A percentile compares a stretch with the other conserved stretches of the same genome.
Evolutionary conservation across 495 filamentous ascomycete genomes (phyloP).

Genomic region (Trichocladium antarcticum): DNA sequence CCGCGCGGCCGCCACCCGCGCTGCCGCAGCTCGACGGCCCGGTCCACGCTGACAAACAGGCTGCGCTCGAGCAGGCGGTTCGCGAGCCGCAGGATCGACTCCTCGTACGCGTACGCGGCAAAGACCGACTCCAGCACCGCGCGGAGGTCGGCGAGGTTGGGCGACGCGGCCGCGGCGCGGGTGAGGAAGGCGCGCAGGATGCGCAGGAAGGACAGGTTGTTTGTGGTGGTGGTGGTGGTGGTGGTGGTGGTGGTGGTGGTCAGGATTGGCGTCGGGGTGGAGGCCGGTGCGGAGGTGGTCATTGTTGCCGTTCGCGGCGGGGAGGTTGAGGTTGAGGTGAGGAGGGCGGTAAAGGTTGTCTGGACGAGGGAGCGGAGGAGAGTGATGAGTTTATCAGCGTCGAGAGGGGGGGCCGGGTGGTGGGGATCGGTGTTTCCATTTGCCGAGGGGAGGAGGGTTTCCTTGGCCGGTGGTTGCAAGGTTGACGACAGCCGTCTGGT

Average conservation of each 20-base stretch:
- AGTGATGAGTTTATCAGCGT: constrained; percentile 47
- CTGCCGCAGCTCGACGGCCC: constrained; percentile 63
- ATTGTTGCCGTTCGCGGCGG: constrained; percentile 23
- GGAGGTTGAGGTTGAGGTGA: constrained; percentile 51
- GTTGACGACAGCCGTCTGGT: constrained; percentile 45
- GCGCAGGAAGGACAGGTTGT: constrained; percentile 70
- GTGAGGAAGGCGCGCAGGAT: constrained; percentile 86
- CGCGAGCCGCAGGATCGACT: constrained; percentile 71
- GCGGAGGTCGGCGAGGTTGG: constrained; percentile 77
- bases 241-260: constrained; percentile 45
- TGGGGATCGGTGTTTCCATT: constrained; percentile 17
- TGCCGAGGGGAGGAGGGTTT: constrained; percentile 4
- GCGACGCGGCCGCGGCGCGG: constrained; percentile 66
- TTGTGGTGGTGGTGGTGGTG: constrained; percentile 8
- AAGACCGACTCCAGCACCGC: constrained; percentile 80
- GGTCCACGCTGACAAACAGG: constrained; percentile 72
- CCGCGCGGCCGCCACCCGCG: constrained; percentile 80
- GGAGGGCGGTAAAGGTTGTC: constrained; percentile 77
- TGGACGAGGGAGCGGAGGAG: constrained; percentile 71
- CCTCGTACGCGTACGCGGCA: constrained; percentile 88
- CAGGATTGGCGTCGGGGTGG: constrained; percentile 76
- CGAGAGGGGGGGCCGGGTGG: constrained; percentile 20
- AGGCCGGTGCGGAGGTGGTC: constrained; percentile 56
- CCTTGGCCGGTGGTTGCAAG: constrained; percentile 16
- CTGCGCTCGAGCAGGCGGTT: constrained; percentile 82